These are phyloP conservation scores for Calonectria ilicicola DNA, from an alignment of 2,329 filamentous ascomycete genomes.

Conservation along the genomic window DNA sequence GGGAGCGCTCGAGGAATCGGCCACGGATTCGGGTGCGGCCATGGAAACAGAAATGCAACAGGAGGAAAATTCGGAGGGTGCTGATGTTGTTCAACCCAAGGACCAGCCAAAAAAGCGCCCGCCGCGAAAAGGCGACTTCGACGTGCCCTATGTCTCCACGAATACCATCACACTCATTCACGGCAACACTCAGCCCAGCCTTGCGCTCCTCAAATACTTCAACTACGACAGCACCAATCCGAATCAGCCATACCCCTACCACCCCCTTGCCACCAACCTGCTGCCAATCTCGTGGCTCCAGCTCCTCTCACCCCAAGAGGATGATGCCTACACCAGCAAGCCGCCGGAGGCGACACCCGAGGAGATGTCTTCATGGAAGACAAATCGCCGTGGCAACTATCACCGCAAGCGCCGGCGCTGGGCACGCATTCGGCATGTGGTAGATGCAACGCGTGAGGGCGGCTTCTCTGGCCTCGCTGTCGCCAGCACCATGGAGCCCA, in stretches of 20 bases:
- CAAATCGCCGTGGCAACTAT: conserved; percentile 85
- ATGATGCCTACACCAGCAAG: conserved; percentile 77
- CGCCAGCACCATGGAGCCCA: conserved; percentile 84
- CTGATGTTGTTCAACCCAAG: conserved; percentile 24
- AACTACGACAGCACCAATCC: conserved; percentile 80
- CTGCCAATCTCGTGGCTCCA: conserved; percentile 93
- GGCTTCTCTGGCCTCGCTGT: conserved; percentile 87
- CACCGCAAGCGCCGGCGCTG: conserved; percentile 90
- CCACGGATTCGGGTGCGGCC: neutral
- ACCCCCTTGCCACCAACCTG: conserved; percentile 86
- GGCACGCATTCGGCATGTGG: conserved; percentile 77
- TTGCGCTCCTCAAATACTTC: conserved; percentile 90
- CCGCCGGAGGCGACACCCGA: conserved; percentile 71
- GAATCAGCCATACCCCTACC: conserved; percentile 67
- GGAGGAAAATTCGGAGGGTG: conserved; percentile 23
- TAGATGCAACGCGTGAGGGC: conserved; percentile 80
- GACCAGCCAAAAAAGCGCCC: conserved; percentile 41
- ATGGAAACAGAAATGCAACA: conserved; percentile 14
- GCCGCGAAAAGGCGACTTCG: conserved; percentile 60
- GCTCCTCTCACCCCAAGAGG: conserved; percentile 80
- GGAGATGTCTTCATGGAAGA: conserved; percentile 78
- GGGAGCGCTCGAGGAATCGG: conserved; percentile 5
- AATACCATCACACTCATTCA: conserved; percentile 88
- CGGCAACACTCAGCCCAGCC: conserved; percentile 86
- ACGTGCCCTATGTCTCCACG: conserved; percentile 73